Percentiles rank a stretch among this genome's conserved stretches.
Evolutionary conservation across 2,329 filamentous ascomycete species (phyloP).

Genomic region (Penicillium expansum): DNA sequence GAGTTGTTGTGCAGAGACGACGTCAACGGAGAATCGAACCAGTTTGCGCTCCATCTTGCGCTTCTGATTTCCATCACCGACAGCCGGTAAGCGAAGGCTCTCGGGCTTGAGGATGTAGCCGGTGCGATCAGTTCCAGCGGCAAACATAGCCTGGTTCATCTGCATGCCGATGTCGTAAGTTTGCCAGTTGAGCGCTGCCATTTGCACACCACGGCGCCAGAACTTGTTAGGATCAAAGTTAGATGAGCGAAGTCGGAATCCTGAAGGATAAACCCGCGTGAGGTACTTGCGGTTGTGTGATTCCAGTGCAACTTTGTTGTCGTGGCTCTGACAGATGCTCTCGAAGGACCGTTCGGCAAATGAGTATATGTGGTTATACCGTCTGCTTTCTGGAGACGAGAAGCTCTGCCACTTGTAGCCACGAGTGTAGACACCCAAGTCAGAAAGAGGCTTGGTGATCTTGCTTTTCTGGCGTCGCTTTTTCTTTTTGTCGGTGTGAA

Average conservation of each 20-base stretch:
- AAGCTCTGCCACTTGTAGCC: slow-evolving; percentile 84
- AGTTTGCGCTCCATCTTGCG: slow-evolving; percentile 73
- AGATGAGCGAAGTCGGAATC: slow-evolving; percentile 75
- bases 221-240: slow-evolving; percentile 94
- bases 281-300: slow-evolving; percentile 88
- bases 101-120: slow-evolving; percentile 93
- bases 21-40: slow-evolving; percentile 78
- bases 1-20: slow-evolving; percentile 92
- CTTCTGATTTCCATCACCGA: slow-evolving; percentile 30
- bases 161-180: slow-evolving; percentile 95
- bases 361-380: slow-evolving; percentile 92
- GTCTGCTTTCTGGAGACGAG: slow-evolving; percentile 71
- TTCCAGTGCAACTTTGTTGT: slow-evolving; percentile 74
- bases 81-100: slow-evolving; percentile 60
- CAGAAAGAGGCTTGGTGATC: slow-evolving; percentile 77
- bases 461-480: slow-evolving; percentile 67
- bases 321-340: slow-evolving; percentile 70
- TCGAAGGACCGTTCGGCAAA: slow-evolving; percentile 89
- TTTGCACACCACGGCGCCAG: slow-evolving; percentile 94
- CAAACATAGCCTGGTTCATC: slow-evolving; percentile 96
- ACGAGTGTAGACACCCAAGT: slow-evolving; percentile 75
- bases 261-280: slow-evolving; percentile 91
- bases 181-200: slow-evolving; percentile 98
- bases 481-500: slow-evolving; percentile 56
- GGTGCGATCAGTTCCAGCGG: slow-evolving; percentile 77